These are phyloP conservation scores for Phytophthora palmivora DNA, from an alignment of 352 stramenopile species.

Conservation along the genomic window DNA sequence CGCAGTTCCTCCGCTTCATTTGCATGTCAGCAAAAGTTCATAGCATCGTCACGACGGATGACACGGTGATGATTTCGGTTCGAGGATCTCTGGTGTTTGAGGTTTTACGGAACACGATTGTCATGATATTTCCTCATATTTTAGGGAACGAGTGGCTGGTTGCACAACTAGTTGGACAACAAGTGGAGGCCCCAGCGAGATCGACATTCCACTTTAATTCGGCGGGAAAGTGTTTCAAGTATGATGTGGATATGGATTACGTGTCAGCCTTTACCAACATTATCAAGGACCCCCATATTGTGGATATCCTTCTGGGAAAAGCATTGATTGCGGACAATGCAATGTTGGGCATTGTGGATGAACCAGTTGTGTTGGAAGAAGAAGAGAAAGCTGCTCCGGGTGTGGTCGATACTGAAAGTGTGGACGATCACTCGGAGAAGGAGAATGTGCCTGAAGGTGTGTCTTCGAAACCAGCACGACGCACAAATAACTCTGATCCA, in stretches of 20 bases:
- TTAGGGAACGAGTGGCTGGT: slow-evolving; percentile 25
- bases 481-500: too few species aligned
- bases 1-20: slow-evolving; percentile 51
- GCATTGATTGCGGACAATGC: slow-evolving; percentile 39
- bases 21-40: slow-evolving; percentile 25
- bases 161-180: slow-evolving; percentile 16
- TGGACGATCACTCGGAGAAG: neutral
- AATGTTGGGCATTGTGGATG: slow-evolving; percentile 21
- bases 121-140: slow-evolving; percentile 35
- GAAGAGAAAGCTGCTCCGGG: neutral
- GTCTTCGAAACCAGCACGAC: too few species aligned
- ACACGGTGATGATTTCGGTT: slow-evolving; percentile 20
- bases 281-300: slow-evolving; percentile 37
- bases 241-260: slow-evolving; percentile 30
- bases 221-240: slow-evolving; percentile 20
- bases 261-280: slow-evolving; percentile 39
- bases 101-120: slow-evolving; percentile 26
- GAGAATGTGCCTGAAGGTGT: neutral
- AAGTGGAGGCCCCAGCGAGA: neutral
- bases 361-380: neutral
- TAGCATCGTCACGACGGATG: slow-evolving; percentile 10
- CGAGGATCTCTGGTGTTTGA: slow-evolving; percentile 23
- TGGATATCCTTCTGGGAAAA: slow-evolving; percentile 42
- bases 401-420: too few species aligned
- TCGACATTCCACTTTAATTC: slow-evolving; percentile 27